Conservation (phyloP, 2,329 filamentous ascomycete genomes). For the Rhinocladiella similis region DNA sequence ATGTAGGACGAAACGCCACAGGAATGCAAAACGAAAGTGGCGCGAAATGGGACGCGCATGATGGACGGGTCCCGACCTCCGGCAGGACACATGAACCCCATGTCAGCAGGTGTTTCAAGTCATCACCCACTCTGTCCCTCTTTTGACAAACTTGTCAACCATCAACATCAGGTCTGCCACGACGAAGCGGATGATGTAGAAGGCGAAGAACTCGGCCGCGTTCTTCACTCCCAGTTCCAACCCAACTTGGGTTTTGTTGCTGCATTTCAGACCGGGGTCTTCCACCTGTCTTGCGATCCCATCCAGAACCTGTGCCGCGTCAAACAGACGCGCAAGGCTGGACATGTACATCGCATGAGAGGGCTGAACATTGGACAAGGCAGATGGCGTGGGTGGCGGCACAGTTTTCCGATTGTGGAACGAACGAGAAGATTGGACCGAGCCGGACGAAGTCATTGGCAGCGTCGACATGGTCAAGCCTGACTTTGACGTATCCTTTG, state of each 20-base stretch:
- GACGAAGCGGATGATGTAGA: conserved; percentile 95
- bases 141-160: conserved; percentile 95
- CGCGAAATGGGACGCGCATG: not conserved
- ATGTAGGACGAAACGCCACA: not conserved
- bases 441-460: conserved; percentile 65
- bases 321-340: conserved; percentile 84
- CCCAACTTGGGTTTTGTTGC: conserved; percentile 91
- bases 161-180: conserved; percentile 78
- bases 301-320: conserved; percentile 92
- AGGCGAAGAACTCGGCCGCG: conserved; percentile 95
- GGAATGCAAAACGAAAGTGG: not conserved
- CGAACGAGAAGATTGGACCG: conserved; percentile 56
- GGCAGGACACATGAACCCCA: not conserved
- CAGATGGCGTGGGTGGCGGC: conserved; percentile 61
- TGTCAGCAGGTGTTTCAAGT: conserved; percentile 38
- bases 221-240: conserved; percentile 90
- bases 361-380: conserved; percentile 60
- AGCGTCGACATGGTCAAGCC: conserved; percentile 69
- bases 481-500: conserved; percentile 44
- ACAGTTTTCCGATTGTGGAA: conserved; percentile 63
- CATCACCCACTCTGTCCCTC: conserved; percentile 91
- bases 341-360: conserved; percentile 83
- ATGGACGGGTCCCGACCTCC: too few relatives aligned
- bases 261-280: conserved; percentile 87
- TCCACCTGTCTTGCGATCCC: conserved; percentile 90